Base-by-base conservation (phyloP, 2,329 filamentous ascomycete genomes). In the Xylariaceae sp. region DNA sequence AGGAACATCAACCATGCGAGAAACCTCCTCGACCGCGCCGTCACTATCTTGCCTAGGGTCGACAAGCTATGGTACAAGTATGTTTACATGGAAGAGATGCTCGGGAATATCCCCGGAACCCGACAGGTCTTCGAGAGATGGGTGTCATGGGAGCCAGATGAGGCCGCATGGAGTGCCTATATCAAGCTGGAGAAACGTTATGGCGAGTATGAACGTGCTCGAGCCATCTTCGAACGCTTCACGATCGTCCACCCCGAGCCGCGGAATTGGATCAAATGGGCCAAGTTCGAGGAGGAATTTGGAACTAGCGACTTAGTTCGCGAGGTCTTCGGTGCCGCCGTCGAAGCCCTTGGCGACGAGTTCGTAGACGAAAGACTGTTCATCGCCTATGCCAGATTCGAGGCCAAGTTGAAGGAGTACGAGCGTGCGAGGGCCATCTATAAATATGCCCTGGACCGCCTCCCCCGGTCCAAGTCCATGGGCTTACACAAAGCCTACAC, bases 31-130 rank as follows among this genome's bases (percentile, higher is more conserved):
- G 94, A 99, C 70, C 86, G 94, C 53, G 91, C 94, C n/a, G 89
- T 97, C 51, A 91, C 91, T 0, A 89, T 95, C 53, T 76, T 96
- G 40, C 94, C 94, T 4, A 80, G 94, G 54, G 83, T 97, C 41
- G 91, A 97, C 70, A 97, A 97, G 78, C 76, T 99, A 35, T 99
- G 94, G 94, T 99, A 96, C 77, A 97, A 97, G 71, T 99, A 96
- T 76, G 90, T 95, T 30, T 96, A 95, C 71, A 95, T 96, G 87
- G 92, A 97, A 75, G 94, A 99, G 79, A 97, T 92, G 74, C 80
- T 99, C 52, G 91, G 91, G 5, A 96, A 99, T 66, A 86, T 99
- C 47, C 85, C 91, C 2, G 94, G 92, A 37, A 95, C 91, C 2
- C 80, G 94, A 55, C 89, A 96, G 65, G 89, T 97, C 0, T 99